Conservation (phyloP, 768 basidiomycete species). For the Heimioporus sp. region DNA sequence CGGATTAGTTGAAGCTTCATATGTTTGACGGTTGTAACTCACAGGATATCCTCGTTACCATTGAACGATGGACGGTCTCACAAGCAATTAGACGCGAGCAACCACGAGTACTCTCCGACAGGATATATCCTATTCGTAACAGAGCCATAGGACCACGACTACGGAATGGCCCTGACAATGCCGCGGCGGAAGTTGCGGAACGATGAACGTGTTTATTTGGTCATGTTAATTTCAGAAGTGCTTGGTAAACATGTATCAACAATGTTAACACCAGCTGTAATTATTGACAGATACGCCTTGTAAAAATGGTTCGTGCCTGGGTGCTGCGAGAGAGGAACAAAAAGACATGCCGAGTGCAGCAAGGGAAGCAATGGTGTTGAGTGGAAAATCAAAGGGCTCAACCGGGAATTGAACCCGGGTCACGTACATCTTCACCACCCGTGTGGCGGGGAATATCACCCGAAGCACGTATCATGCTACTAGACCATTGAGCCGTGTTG, state of each 20-base stretch:
- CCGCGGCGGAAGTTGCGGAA: slow-evolving; percentile 21
- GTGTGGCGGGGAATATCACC: slow-evolving; percentile 12
- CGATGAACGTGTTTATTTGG: slow-evolving; percentile 4
- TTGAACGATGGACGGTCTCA: slow-evolving; percentile 25
- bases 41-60: slow-evolving; percentile 26
- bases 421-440: slow-evolving; percentile 33
- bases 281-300: background rate
- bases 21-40: slow-evolving; percentile 1
- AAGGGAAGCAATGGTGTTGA: no score
- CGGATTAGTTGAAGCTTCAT: background rate
- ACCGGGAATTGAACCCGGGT: slow-evolving; percentile 36
- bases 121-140: slow-evolving; percentile 6
- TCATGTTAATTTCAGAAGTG: slow-evolving; percentile 13
- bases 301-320: no score
- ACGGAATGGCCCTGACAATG: slow-evolving; percentile 16
- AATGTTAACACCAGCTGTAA: background rate
- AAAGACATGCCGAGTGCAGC: background rate
- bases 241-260: slow-evolving; percentile 17
- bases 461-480: slow-evolving; percentile 36
- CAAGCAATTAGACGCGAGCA: slow-evolving; percentile 21
- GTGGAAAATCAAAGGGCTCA: slow-evolving; percentile 17
- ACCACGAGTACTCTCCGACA: background rate
- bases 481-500: slow-evolving; percentile 27
- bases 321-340: no score
- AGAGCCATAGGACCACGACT: slow-evolving; percentile 28